These are phyloP conservation scores for Maudiozyma pseudohumilis DNA, from an alignment of 805 yeast genomes.

Conservation along the genomic window DNA sequence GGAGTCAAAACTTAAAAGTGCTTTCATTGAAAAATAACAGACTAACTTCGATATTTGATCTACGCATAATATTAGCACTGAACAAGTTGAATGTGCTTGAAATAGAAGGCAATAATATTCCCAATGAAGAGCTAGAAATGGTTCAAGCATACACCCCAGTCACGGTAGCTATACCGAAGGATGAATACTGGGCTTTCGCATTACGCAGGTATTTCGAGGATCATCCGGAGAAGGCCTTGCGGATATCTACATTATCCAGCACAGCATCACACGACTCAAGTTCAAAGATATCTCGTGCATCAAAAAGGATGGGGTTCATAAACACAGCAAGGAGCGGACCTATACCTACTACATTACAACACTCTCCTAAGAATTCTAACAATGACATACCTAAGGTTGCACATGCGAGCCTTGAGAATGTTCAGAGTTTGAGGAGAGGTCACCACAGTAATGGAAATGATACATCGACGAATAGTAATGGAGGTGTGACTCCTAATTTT, in stretches of 20 bases:
- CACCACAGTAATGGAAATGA: too few relatives aligned
- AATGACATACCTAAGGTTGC: neutral
- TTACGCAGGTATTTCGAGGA: conserved; percentile 21
- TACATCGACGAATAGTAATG: neutral
- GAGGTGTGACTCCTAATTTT: neutral
- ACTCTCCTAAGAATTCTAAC: neutral
- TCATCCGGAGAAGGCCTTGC: conserved; percentile 5
- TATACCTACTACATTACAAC: neutral
- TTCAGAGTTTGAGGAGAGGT: too few relatives aligned
- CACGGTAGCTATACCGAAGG: conserved; percentile 32
- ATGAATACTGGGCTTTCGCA: conserved; percentile 31
- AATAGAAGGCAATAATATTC: conserved; percentile 45
- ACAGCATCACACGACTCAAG: neutral
- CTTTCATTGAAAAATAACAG: conserved; percentile 53
- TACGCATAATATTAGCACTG: conserved; percentile 48
- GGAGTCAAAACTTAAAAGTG: conserved; percentile 40
- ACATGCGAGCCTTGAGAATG: too few relatives aligned
- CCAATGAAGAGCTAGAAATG: conserved; percentile 41
- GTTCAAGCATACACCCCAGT: conserved; percentile 31
- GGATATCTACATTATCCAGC: neutral
- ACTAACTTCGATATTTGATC: conserved; percentile 34
- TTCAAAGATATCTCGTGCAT: conserved; percentile 41
- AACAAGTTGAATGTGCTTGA: conserved; percentile 47
- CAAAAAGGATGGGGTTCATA: conserved; percentile 69
- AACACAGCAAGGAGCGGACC: conserved; percentile 6